Base-by-base conservation (phyloP, 352 stramenopile species). In the Phytopythium chamaehyphon region DNA sequence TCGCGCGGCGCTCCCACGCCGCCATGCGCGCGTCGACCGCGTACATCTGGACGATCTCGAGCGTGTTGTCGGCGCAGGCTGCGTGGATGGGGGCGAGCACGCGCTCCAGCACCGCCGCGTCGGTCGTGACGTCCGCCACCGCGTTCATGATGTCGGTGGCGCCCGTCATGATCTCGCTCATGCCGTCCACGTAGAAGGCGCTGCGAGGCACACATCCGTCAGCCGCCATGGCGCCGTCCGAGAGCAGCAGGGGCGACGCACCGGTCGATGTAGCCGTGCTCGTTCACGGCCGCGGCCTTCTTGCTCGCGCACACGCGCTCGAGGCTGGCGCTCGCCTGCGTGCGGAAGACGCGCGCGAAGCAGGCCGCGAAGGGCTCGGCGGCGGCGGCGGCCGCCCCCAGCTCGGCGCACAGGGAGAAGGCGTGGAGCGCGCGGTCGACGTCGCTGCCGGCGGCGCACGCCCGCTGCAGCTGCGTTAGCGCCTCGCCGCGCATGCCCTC, bases 231-330 rank as follows among this genome's bases (percentile, higher is more conserved):
- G 1, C 22, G 15, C 43, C 12, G 42, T 15, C 12, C 5, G 10
- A 8, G 33, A 8, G 4, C 10, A 44, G 19, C 15, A 15, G 8
- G 1, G 38, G 23, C 10, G 2, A 37, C 26, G 26, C 42, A 71
- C 53, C 81, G 81, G 47, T 91, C 81, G 51, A 92, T 90, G 66
- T 94, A 94, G 52, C 83, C 83, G 59, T 90, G 64, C 52, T 82
- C 73, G 49, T 92, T 94, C 3, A 83, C 76, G 19, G 67, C 65
- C 6, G 83, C 81, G 2, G 63, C 58, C 15, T 60, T 64, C 63
- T 90, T 90, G 52, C 63, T 71, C 23, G 52, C 49, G 33, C 48
- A 54, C 12, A 93, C 75, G 40, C 62, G 61, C 37, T 87, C 75
- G 9, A 90, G 61, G 24, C 74, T 72, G 5, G 72, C 66, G 10